Percentiles rank a stretch among this genome's conserved stretches.
Conservation (phyloP, 2,329 filamentous ascomycete species). For the Pseudocercospora vitis region DNA sequence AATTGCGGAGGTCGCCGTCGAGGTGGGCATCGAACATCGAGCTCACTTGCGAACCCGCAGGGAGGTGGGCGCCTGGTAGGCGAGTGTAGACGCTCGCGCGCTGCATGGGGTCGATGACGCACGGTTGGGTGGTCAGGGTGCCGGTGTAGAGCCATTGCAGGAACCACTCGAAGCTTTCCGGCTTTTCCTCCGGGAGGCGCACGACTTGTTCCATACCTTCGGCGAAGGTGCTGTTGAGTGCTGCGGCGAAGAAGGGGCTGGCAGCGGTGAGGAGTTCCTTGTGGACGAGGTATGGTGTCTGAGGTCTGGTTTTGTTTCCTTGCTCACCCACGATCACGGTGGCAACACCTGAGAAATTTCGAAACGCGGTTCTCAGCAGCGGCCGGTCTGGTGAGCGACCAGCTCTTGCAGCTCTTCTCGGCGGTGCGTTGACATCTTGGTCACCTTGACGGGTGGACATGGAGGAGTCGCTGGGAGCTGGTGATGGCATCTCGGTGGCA, state of each 20-base stretch:
- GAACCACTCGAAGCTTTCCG: conserved; percentile 52
- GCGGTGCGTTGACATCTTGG: conserved; percentile 16
- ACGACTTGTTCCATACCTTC: conserved; percentile 47
- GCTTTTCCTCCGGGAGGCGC: conserved; percentile 46
- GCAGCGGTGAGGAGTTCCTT: conserved; percentile 49
- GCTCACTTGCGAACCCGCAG: not conserved
- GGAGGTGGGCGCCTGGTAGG: conserved; percentile 9
- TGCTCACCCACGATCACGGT: conserved; percentile 43
- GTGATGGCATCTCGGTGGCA: conserved; percentile 33
- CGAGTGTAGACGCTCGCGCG: conserved; percentile 6
- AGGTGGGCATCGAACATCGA: conserved; percentile 23
- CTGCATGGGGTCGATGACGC: conserved; percentile 12
- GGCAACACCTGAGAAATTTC: conserved; percentile 44
- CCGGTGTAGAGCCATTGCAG: conserved; percentile 54
- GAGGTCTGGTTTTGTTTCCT: conserved; percentile 28
- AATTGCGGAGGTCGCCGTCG: conserved; percentile 45
- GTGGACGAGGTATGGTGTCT: conserved; percentile 48
- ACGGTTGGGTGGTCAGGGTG: conserved; percentile 33
- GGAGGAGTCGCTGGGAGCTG: conserved; percentile 28
- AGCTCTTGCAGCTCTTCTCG: conserved; percentile 16
- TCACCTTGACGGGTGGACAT: conserved; percentile 27
- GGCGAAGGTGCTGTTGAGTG: conserved; percentile 49
- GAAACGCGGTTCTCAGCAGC: conserved; percentile 40
- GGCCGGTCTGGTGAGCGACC: conserved; percentile 33
- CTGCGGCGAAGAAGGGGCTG: conserved; percentile 54